Percentiles rank a stretch among this genome's conserved stretches.
These are phyloP conservation scores for Thelonectria rubi DNA, from an alignment of 2,329 filamentous ascomycete genomes.

Conservation along the genomic window DNA sequence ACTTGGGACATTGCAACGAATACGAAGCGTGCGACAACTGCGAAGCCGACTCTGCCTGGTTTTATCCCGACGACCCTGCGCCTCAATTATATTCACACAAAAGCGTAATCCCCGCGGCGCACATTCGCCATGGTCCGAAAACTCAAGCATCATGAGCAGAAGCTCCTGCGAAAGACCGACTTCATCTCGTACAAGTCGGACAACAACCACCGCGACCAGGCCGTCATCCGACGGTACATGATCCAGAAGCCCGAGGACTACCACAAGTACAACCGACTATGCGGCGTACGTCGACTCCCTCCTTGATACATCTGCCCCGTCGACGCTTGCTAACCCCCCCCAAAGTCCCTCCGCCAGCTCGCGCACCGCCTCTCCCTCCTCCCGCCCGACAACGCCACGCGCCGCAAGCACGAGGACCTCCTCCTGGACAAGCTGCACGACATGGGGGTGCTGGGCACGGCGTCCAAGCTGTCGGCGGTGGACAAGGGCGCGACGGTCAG, in stretches of 20 bases:
- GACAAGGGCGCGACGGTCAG: constrained; percentile 90
- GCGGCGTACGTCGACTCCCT: constrained; percentile 66
- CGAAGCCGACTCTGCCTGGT: not conserved
- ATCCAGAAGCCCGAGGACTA: constrained; percentile 93
- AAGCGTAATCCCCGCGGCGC: too few relatives aligned
- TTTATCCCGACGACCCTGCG: not conserved
- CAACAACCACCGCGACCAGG: constrained; percentile 82
- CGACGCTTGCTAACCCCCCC: constrained; percentile 19
- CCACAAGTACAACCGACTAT: constrained; percentile 71
- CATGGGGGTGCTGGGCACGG: constrained; percentile 84
- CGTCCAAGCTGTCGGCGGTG: constrained; percentile 82
- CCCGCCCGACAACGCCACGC: constrained; percentile 78
- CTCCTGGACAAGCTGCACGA: constrained; percentile 92
- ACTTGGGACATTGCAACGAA: not conserved
- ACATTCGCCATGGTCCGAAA: constrained; percentile 81
- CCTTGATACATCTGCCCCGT: not conserved
- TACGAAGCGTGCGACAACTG: not conserved
- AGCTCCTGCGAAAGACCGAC: constrained; percentile 91
- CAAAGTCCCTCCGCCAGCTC: constrained; percentile 82
- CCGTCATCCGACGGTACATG: constrained; percentile 84
- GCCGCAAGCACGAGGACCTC: constrained; percentile 85
- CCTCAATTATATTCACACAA: too few relatives aligned
- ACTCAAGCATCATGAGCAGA: constrained; percentile 96
- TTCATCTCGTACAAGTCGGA: constrained; percentile 95
- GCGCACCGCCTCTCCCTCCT: constrained; percentile 88